A percentile compares a stretch with the other conserved stretches of the same genome.
Conservation (phyloP, 139 green algal species). For the Nannochloris sp. region DNA sequence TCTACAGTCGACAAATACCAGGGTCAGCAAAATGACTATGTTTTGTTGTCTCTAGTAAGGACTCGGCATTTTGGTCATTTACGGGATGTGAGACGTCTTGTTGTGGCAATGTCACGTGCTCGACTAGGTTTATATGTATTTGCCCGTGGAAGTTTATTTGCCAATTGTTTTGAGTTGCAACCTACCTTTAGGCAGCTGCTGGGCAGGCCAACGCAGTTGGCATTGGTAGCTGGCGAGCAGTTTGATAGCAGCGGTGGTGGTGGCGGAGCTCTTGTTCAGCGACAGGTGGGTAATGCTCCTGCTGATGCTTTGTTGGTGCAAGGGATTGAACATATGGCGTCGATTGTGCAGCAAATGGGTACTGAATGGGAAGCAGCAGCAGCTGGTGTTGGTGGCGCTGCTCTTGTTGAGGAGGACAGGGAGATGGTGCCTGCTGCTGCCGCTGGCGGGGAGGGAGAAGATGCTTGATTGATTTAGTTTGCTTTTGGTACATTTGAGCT, state of each 20-base stretch:
- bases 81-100: slow-evolving; percentile 87
- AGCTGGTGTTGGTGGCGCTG: background rate
- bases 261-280: background rate
- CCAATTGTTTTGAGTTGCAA: slow-evolving; percentile 88
- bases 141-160: slow-evolving; percentile 72
- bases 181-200: slow-evolving; percentile 79
- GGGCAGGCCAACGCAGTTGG: slow-evolving; percentile 65
- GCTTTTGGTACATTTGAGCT: too few species aligned
- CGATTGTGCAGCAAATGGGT: slow-evolving; percentile 44
- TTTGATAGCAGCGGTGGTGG: slow-evolving; percentile 5
- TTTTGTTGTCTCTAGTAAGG: slow-evolving; percentile 92
- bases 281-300: slow-evolving; percentile 10
- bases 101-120: slow-evolving; percentile 89
- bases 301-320: slow-evolving; percentile 24
- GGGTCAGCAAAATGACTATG: slow-evolving; percentile 96
- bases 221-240: slow-evolving; percentile 47
- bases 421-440: too few species aligned
- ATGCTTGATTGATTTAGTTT: too few species aligned
- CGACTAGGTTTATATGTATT: slow-evolving; percentile 97
- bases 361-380: slow-evolving; percentile 30
- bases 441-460: too few species aligned
- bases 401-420: too few species aligned
- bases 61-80: slow-evolving; percentile 87
- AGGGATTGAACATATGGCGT: slow-evolving; percentile 43
- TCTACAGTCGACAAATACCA: slow-evolving; percentile 98